A percentile compares a stretch with the other conserved stretches of the same genome.
These are phyloP conservation scores for Rhynchosporium graminicola DNA, from an alignment of 2,329 filamentous ascomycete genomes.

Conservation along the genomic window DNA sequence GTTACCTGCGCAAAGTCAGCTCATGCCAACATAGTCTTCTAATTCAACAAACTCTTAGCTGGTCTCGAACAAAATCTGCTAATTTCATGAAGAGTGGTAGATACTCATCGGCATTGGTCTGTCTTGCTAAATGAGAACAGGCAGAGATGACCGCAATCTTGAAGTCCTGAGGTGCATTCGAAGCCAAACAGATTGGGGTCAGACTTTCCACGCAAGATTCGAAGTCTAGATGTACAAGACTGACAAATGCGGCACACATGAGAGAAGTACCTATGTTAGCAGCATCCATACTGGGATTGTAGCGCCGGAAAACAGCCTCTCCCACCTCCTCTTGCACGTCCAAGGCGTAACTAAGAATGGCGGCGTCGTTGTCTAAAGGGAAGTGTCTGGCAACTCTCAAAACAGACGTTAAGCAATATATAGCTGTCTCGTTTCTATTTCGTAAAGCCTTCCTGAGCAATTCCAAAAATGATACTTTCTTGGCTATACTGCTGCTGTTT, in stretches of 20 bases:
- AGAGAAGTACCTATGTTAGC: constrained; percentile 61
- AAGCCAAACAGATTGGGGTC: constrained; percentile 56
- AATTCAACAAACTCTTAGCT: constrained; percentile 53
- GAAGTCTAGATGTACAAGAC: constrained; percentile 61
- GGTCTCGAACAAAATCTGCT: constrained; percentile 56
- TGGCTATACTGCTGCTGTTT: constrained; percentile 57
- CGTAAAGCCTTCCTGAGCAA: constrained; percentile 61
- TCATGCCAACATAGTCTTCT: constrained; percentile 2
- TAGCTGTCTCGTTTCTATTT: constrained; percentile 66
- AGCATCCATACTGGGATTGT: constrained; percentile 49
- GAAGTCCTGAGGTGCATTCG: constrained; percentile 58
- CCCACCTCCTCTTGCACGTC: constrained; percentile 70
- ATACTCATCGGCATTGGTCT: constrained; percentile 52
- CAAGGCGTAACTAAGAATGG: constrained; percentile 62
- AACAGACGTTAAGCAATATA: constrained; percentile 64
- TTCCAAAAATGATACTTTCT: constrained; percentile 67
- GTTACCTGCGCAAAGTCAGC: constrained; percentile 32
- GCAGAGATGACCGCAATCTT: constrained; percentile 64
- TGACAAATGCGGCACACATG: constrained; percentile 67
- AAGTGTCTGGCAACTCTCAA: constrained; percentile 66
- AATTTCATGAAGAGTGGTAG: constrained; percentile 56
- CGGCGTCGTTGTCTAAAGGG: constrained; percentile 60
- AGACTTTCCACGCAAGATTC: constrained; percentile 59
- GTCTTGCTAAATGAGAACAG: constrained; percentile 62
- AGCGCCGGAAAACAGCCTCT: constrained; percentile 63